Base-by-base conservation (phyloP, 148 eudicot genomes). In the Drosera capensis region DNA sequence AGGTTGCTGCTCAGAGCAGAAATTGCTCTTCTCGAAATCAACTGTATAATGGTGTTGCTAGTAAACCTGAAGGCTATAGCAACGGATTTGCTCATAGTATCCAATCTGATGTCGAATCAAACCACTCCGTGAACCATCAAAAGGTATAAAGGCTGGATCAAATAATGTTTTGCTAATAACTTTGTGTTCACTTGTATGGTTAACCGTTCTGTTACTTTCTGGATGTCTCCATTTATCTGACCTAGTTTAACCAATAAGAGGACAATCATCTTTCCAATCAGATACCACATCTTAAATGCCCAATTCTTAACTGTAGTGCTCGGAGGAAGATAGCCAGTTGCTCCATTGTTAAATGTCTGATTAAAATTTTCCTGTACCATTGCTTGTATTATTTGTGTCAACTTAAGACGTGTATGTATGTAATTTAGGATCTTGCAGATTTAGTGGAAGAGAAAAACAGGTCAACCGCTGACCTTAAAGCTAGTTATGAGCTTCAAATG, bases 351-450 rank as follows among this genome's bases (percentile, higher is more conserved):
- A n/a, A n/a, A n/a, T 41, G 21, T 15, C 18, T 41, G 21, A 11
- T 2, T 14, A 7, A 17, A 17, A 12, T 23, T 14, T 34, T 46
- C 49, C 23, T 14, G 9, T 60, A 20, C 15, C 15, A 5, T 22
- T n/a, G 7, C 18, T 49, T 5, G 18, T 25, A 41, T 43, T 43
- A 46, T 43, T 43, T 46, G 16, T 52, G 58, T 57, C 47, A 50
- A 64, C 54, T 52, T n/a, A n/a, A 46, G 58, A 54, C 44, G 66
- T 75, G 64, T 55, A 47, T 62, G 62, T 69, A 68, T 77, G 58
- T 67, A 65, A 67, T 80, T 61, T 78, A 90, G 97, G 97, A 90
- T 57, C 78, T 78, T 63, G 76, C 82, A 68, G 86, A 82, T 80
- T 41, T 71, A 50, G 50, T 67, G 54, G 94, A 83, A 63, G 92